These are phyloP conservation scores for Pharnaceum exiguum DNA, from an alignment of 148 eudicot species.

Conservation along the genomic window DNA sequence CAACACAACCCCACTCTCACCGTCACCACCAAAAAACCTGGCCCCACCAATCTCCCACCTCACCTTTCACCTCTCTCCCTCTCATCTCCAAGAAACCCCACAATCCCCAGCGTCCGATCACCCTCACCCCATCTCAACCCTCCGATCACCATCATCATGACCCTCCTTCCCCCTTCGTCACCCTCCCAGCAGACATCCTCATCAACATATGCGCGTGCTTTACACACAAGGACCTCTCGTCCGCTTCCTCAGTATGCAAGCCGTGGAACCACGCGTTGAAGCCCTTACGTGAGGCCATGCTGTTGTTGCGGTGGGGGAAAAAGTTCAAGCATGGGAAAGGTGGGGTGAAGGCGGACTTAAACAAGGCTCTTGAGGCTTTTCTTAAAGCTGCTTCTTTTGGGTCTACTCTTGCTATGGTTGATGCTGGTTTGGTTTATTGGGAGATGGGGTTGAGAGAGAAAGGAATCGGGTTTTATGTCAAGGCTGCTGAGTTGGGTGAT, in stretches of 20 bases:
- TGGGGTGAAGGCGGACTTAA: slow-evolving; percentile 39
- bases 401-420: slow-evolving; percentile 86
- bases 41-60: slow-evolving; percentile 39
- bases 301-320: slow-evolving; percentile 62
- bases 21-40: slow-evolving; percentile 32
- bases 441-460: slow-evolving; percentile 71
- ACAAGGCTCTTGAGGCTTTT: slow-evolving; percentile 75
- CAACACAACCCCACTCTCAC: no score
- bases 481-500: slow-evolving; percentile 77
- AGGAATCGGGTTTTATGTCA: slow-evolving; percentile 45
- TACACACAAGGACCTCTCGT: slow-evolving; percentile 32
- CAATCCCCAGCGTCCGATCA: not conserved
- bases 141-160: slow-evolving; percentile 7
- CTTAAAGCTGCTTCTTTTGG: slow-evolving; percentile 79
- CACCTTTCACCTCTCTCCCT: slow-evolving; percentile 40
- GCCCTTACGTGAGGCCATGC: slow-evolving; percentile 77
- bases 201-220: slow-evolving; percentile 49
- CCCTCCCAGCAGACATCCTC: slow-evolving; percentile 58
- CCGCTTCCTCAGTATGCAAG: slow-evolving; percentile 63
- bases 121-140: slow-evolving; percentile 3
- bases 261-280: slow-evolving; percentile 70
- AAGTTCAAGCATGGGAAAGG: slow-evolving; percentile 85
- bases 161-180: slow-evolving; percentile 31
- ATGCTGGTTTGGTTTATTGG: slow-evolving; percentile 86
- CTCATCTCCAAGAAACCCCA: slow-evolving; percentile 17